Percentiles rank a stretch among this genome's conserved stretches.
Evolutionary conservation across 1,284 basidiomycete species (phyloP).

Genomic region (Trametes pubescens): DNA sequence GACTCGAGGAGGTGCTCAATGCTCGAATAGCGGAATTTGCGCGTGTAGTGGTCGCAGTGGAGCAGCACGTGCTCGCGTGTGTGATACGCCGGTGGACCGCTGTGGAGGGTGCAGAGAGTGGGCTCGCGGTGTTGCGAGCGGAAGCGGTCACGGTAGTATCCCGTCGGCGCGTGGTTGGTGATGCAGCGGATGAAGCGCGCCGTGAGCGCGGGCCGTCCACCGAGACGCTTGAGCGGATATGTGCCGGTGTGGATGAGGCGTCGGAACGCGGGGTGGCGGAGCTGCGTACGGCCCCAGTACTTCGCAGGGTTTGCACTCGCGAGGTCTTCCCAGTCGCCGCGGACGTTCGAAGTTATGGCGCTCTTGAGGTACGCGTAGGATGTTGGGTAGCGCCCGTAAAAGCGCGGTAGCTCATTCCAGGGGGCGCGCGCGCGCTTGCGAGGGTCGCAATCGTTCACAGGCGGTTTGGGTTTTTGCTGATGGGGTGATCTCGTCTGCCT

Average conservation of each 20-base stretch:
- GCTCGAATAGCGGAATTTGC: background rate
- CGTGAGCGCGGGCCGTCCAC: background rate
- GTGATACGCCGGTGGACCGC: slow-evolving; percentile 4
- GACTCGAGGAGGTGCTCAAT: slow-evolving; percentile 2
- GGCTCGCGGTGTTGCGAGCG: background rate
- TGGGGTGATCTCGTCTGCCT: no score
- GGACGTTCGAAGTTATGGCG: background rate
- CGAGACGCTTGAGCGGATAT: slow-evolving; percentile 13
- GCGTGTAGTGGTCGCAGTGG: slow-evolving; percentile 1
- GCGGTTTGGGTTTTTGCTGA: no score
- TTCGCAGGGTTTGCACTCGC: background rate
- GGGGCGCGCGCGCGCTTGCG: no score
- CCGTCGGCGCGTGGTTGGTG: background rate
- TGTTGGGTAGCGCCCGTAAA: background rate
- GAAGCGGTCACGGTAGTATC: slow-evolving; percentile 2
- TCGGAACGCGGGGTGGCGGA: slow-evolving; percentile 5
- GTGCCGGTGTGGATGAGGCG: background rate
- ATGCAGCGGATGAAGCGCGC: slow-evolving; percentile 3
- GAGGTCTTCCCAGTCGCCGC: background rate
- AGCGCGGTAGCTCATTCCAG: no score
- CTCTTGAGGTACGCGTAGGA: background rate
- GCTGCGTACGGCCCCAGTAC: slow-evolving; percentile 9
- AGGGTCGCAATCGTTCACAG: no score
- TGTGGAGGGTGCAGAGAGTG: background rate
- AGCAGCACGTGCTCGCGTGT: slow-evolving; percentile 4